Evolutionary conservation across 2,329 filamentous ascomycete species (phyloP), one percentile per base, ranked within the genome.

Genomic region (Herpotrichia juniperi): DNA sequence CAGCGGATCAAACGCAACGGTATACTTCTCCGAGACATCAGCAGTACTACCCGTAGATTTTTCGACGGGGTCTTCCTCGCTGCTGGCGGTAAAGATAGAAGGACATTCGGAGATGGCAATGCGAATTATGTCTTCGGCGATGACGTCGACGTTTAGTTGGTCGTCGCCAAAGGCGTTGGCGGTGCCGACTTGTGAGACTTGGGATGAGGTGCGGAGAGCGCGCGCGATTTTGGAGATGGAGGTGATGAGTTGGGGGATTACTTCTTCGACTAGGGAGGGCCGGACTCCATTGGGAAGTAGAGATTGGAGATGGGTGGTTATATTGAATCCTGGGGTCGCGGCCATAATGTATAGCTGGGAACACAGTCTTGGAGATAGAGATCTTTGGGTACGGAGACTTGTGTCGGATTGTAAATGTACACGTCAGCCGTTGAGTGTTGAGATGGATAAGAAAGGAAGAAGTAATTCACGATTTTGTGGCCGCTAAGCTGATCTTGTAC

Each of bases 1-100:
- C 0, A 87, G 78, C 0, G 85, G 85, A 58, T 87, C 85, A 58
- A 87, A 87, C 0, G 83, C 84, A 8, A 86, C 69, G 0, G 83
- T 81, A 68, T 87, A 87, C 24, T 72, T 63, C 58, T 85, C 80
- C 4, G 59, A 47, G 1, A 61, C 45, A 50, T 64, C 25, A 11
- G 37, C 37, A 24, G 37, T 40, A 50, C 26, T 7, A 32, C 10
- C 57, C 30, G 67, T 19, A 2, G 46, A 30, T 52, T 68, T 68
- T 67, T 86, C 83, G 1, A 83, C 63, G 0, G 83, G 83, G 46
- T 86, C 83, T 62, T 87, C 84, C 63, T 87, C 84, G 65, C 83
- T 87, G 71, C 81, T 86, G 6, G 83, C 84, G 0, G 83, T 81
- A 17, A 81, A 68, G 9, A 87, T 72, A 1, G 81, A 83, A 0